Base-by-base conservation (phyloP, 768 basidiomycete genomes). In the Artomyces pyxidatus region DNA sequence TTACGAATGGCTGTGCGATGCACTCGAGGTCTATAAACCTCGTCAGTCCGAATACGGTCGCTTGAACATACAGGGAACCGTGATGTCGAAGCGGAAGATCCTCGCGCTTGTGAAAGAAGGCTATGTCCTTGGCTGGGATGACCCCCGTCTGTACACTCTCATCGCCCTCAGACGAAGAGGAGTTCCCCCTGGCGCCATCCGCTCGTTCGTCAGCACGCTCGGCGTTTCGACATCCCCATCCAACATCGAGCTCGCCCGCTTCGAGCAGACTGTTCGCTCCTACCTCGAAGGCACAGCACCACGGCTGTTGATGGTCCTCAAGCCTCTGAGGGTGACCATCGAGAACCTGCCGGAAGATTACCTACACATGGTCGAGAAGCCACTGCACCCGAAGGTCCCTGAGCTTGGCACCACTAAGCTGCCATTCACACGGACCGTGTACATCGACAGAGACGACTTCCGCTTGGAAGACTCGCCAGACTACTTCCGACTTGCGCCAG, bases 1-100 rank as follows among this genome's bases (percentile, higher is more conserved):
- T 0, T 98, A 99, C 64, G 96, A 99, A 61, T 99, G 96, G 96
- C 78, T 99, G 11, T 99, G 96, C 60, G 95, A 99, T 62, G 91
- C 89, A 3, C 73, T 98, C n/a, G 89, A 88, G 53, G 85, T 98
- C 2, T 99, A 98, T 75, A 96, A 93, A 64, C 94, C 96, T 19
- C 83, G 83, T 49, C 96, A 99, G 68, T 94, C 91, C 41, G 96
- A 99, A 64, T 98, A 90, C 59, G 96, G 96, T 19, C 81, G 96
- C 47, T 75, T 98, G 41, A 92, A 83, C 59, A 65, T 99, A 40
- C 88, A 95, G 53, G 96, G 96, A 26, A 94, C 94, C 16, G 82
- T 99, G 65, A 92, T 86, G 73, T 97, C 94, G 3, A 99, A 99
- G 67, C 86, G 96, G 17, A 98, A 97, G 66, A 88, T 99, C 59